These are phyloP conservation scores for Heterobasidion annosum DNA, from an alignment of 1,284 basidiomycete genomes.

Conservation along the genomic window DNA sequence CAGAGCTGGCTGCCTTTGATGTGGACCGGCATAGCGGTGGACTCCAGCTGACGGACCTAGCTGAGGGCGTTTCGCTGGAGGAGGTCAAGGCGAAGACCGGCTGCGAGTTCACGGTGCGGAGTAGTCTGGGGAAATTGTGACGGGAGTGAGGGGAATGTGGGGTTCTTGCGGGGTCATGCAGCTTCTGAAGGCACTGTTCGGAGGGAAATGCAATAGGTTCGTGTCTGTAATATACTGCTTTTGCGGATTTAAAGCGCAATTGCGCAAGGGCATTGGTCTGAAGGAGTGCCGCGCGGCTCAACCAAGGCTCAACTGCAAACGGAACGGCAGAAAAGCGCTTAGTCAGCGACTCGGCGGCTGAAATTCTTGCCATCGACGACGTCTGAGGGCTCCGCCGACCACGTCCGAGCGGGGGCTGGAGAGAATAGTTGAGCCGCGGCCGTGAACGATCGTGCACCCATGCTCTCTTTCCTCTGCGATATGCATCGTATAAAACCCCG, in stretches of 20 bases:
- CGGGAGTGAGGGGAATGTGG: background rate
- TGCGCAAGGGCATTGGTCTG: background rate
- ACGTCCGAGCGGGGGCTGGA: background rate
- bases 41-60: slow-evolving; percentile 76
- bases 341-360: too few species aligned
- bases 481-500: background rate
- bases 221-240: too few species aligned
- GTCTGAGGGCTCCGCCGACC: background rate
- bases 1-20: slow-evolving; percentile 88
- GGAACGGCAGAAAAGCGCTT: too few species aligned
- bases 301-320: background rate
- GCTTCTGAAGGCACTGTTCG: background rate
- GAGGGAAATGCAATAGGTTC: too few species aligned
- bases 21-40: slow-evolving; percentile 73
- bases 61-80: slow-evolving; percentile 75
- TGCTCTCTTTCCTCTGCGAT: background rate
- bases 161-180: background rate
- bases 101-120: slow-evolving; percentile 62
- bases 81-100: slow-evolving; percentile 86
- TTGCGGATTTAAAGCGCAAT: background rate
- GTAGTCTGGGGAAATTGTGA: slow-evolving; percentile 14
- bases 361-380: too few species aligned
- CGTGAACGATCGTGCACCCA: slow-evolving; percentile 1
- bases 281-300: background rate
- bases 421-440: background rate